Percentiles rank a stretch among this genome's conserved stretches.
These are phyloP conservation scores for Earliella scabrosa DNA, from an alignment of 1,284 basidiomycete genomes.

Conservation along the genomic window DNA sequence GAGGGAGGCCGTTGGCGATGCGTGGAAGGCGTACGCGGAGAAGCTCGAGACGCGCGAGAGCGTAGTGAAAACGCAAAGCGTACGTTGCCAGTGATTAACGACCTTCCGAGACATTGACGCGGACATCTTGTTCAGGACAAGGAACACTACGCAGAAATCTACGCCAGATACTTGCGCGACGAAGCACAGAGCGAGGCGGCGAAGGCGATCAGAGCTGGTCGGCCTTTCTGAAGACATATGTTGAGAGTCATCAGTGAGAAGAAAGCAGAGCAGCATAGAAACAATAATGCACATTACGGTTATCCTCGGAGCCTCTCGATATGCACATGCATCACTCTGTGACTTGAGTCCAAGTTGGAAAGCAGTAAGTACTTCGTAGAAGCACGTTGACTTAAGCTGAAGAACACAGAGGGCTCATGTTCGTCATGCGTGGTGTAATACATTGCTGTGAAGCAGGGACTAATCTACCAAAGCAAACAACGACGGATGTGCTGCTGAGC, in stretches of 20 bases:
- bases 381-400: no score
- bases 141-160: conserved; percentile 51
- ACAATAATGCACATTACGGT: no score
- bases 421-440: conserved; percentile 10
- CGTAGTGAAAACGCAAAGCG: conserved; percentile 54
- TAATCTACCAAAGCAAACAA: conserved; percentile 22
- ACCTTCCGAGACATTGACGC: not conserved
- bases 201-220: conserved; percentile 55
- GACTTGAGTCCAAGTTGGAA: not conserved
- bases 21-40: conserved; percentile 53
- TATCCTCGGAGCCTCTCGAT: no score
- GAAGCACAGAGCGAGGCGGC: conserved; percentile 63
- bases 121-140: conserved; percentile 36
- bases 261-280: no score
- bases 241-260: no score
- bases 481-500: conserved; percentile 26
- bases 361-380: not conserved
- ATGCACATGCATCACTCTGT: no score
- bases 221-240: conserved; percentile 16
- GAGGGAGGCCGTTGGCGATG: conserved; percentile 45
- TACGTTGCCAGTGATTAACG: conserved; percentile 33
- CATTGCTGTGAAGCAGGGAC: conserved; percentile 24
- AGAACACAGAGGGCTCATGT: not conserved
- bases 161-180: conserved; percentile 55
- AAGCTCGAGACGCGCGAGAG: conserved; percentile 49